A percentile compares a stretch with the other conserved stretches of the same genome.
Conservation (phyloP, 2,329 filamentous ascomycete species). For the Diaporthe citriasiana region DNA sequence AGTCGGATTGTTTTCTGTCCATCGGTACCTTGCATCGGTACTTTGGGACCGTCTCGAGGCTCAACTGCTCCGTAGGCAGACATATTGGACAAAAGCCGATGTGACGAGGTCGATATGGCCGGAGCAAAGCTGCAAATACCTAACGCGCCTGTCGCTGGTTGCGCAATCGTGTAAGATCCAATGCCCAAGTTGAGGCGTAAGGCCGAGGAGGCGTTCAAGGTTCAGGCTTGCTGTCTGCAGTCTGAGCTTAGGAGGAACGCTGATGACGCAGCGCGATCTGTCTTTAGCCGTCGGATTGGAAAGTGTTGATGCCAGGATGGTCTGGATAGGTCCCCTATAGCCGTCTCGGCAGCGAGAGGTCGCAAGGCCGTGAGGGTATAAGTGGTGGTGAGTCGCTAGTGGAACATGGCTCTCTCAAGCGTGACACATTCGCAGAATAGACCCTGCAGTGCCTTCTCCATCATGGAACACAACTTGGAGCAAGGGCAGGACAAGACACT, state of each 20-base stretch:
- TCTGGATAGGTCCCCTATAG: not conserved
- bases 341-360: not conserved
- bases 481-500: not conserved
- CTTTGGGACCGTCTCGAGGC: not conserved
- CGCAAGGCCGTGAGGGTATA: not conserved
- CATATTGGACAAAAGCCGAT: conserved; percentile 1
- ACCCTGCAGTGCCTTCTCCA: not conserved
- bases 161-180: conserved; percentile 22
- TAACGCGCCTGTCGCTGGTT: not conserved
- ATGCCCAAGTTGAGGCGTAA: not conserved
- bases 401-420: not conserved
- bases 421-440: not conserved
- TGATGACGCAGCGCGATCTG: conserved; percentile 7
- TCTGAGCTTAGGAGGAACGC: not conserved
- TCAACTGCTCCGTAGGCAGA: not conserved
- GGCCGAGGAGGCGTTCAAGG: not conserved
- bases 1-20: not conserved
- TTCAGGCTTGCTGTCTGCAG: not conserved
- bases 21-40: not conserved
- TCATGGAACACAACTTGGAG: not conserved
- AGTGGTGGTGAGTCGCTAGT: not conserved
- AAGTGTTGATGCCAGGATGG: not conserved
- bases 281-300: not conserved
- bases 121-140: not conserved
- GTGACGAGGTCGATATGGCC: conserved; percentile 8